Percentiles rank a stretch among this genome's conserved stretches.
phyloP scores from a whole-genome alignment of 2,329 filamentous ascomycete genomes.

The Aspergillus sojae region DNA sequence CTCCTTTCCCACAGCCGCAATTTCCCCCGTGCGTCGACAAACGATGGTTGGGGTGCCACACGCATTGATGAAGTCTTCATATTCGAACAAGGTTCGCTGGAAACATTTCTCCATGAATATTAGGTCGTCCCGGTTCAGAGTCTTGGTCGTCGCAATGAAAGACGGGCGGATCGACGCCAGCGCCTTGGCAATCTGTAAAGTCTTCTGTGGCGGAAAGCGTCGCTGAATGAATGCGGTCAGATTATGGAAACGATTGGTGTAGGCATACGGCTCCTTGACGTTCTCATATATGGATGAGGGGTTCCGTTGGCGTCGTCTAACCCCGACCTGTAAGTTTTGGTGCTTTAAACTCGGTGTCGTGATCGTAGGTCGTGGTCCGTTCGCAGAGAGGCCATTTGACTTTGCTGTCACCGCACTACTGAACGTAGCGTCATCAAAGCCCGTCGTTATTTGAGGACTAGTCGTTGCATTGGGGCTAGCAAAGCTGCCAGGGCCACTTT shows the following conservation, averaged over 20 bases:
- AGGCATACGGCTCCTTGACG: constrained; percentile 88
- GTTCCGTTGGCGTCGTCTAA: constrained; percentile 63
- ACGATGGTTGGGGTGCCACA: constrained; percentile 90
- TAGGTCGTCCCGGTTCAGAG: constrained; percentile 83
- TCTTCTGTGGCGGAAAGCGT: constrained; percentile 76
- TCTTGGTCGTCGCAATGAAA: constrained; percentile 88
- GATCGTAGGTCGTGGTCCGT: constrained; percentile 41
- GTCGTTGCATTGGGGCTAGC: constrained; percentile 61
- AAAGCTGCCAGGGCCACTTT: constrained; percentile 58
- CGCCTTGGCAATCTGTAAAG: constrained; percentile 80
- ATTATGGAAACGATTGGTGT: constrained; percentile 86
- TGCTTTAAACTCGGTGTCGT: constrained; percentile 49
- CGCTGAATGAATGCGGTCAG: constrained; percentile 78
- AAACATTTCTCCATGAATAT: constrained; percentile 98
- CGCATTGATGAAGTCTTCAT: constrained; percentile 87
- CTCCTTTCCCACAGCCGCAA: constrained; percentile 94
- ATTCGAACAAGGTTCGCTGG: constrained; percentile 88
- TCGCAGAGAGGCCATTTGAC: constrained; percentile 32
- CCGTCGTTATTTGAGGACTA: constrained; percentile 52
- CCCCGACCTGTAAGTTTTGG: constrained; percentile 38
- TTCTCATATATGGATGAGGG: constrained; percentile 85
- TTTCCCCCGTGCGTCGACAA: constrained; percentile 86
- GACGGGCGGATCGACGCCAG: constrained; percentile 88
- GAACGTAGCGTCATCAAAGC: constrained; percentile 44
- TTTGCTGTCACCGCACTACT: constrained; percentile 29